Evolutionary conservation across 2,329 filamentous ascomycete genomes (phyloP), one percentile per base, ranked within the genome.

Genomic region (Exophiala dermatitidis): DNA sequence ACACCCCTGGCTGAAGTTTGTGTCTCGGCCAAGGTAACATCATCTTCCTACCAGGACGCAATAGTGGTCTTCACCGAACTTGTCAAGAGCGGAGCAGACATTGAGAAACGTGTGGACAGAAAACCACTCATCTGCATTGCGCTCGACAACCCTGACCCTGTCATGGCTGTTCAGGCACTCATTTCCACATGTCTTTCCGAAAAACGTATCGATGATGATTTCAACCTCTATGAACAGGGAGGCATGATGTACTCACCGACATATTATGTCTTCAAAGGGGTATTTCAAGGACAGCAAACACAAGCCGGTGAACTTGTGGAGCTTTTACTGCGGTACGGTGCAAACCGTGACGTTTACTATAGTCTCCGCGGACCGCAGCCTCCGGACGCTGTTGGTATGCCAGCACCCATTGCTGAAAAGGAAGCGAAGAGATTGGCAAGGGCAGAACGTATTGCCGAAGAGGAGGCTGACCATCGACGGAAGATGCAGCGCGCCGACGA

Each of bases 1-100:
- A 83, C 77, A 54, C 81, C 82, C 0, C 70, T 87, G 0, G 82
- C 78, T 0, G 83, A 86, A 56, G 68, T 86, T 2, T 85, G 82
- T 54, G 69, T 81, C 4, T 77, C 37, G 19, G 37, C 37, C 6
- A n/a, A 41, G 19, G 37, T 26, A 12, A n/a, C 37, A 26, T 7
- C 10, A 41, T 41, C 37, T 5, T 41, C 37, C 5, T 41, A 41
- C 19, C 37, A 41, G 19, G 37, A 5, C 19, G 19, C 19, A 26
- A 12, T 41, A 12, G 37, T 10, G 10, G 19, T 26, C 19, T 26
- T 41, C 7, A 41, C 10, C 9, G 37, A 41, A 41, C 37, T 41
- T 5, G 9, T 5, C 6, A n/a, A 12, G 19, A 26, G n/a, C 5
- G 37, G 37, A 5, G 37, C 37, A 5, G 37, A 41, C n/a, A 5